Percentiles rank a stretch among this genome's conserved stretches.
phyloP scores from a whole-genome alignment of 345 rosid genomes.

The Salix udensis region DNA sequence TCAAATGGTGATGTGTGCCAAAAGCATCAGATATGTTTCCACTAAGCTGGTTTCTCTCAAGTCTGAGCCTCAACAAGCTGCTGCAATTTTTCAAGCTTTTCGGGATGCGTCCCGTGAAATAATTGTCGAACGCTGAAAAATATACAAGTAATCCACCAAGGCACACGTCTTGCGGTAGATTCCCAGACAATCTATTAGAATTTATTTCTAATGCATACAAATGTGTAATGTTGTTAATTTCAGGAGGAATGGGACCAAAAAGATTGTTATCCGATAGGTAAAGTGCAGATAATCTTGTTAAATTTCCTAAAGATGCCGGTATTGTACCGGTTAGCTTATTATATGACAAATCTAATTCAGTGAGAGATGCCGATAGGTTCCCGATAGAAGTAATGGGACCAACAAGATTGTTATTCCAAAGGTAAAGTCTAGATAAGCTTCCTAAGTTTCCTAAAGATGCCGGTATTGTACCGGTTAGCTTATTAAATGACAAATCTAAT shows the following conservation, averaged over 20 bases:
- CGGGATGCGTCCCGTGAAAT: not conserved
- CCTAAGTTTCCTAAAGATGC: too few relatives aligned
- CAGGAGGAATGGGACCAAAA: not conserved
- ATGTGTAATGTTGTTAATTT: not conserved
- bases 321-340: too few relatives aligned
- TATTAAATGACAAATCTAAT: too few relatives aligned
- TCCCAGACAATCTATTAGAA: not conserved
- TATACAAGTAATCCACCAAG: not conserved
- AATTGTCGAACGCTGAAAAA: not conserved
- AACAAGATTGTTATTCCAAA: too few relatives aligned
- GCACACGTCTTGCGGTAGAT: not conserved
- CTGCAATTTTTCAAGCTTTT: conserved; percentile 6
- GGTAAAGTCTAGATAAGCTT: too few relatives aligned
- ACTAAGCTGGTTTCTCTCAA: not conserved
- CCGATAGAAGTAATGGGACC: too few relatives aligned
- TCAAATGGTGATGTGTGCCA: not conserved
- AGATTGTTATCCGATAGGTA: too few relatives aligned
- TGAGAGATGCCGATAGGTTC: too few relatives aligned
- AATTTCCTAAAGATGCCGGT: too few relatives aligned
- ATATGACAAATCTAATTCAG: too few relatives aligned
- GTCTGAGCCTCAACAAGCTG: not conserved
- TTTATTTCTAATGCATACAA: not conserved
- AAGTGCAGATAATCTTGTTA: too few relatives aligned
- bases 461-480: too few relatives aligned
- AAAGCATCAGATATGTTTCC: not conserved